Conservation (phyloP, 1,139 yeast species). For the Scheffersomyces lignicola region DNA sequence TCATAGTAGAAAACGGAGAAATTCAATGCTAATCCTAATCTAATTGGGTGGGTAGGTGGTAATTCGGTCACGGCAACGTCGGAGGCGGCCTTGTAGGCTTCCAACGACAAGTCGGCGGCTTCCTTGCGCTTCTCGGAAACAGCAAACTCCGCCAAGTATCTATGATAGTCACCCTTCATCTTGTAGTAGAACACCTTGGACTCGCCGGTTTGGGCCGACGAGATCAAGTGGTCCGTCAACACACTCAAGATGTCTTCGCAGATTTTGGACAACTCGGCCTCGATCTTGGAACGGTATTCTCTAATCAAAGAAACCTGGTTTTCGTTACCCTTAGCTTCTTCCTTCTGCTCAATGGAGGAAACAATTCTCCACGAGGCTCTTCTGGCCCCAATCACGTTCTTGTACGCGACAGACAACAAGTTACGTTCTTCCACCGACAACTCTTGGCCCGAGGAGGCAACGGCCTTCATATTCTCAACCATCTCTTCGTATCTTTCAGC, state of each 20-base stretch:
- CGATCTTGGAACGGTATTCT: conserved; percentile 94
- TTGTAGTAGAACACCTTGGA: conserved; percentile 97
- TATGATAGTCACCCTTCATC: conserved; percentile 99
- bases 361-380: conserved; percentile 99
- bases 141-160: conserved; percentile 97
- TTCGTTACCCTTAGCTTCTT: conserved; percentile 92
- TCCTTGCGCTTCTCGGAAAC: conserved; percentile 87
- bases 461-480: conserved; percentile 98
- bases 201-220: conserved; percentile 95
- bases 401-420: conserved; percentile 94
- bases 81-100: conserved; percentile 92
- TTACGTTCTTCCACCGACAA: conserved; percentile 97
- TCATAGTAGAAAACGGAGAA: conserved; percentile 98
- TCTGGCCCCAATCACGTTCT: conserved; percentile 98
- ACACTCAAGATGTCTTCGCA: conserved; percentile 93
- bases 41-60: conserved; percentile 98
- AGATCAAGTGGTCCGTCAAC: conserved; percentile 84
- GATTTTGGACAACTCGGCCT: conserved; percentile 87
- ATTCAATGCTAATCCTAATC: conserved; percentile 96
- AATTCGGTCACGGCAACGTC: conserved; percentile 96
- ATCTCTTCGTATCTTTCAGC: conserved; percentile 99
- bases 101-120: conserved; percentile 90
- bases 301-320: conserved; percentile 86
- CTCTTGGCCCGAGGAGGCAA: conserved; percentile 94
- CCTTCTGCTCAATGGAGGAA: conserved; percentile 96